These are phyloP conservation scores for Fusarium robinianum DNA, from an alignment of 2,329 filamentous ascomycete genomes.

Conservation along the genomic window DNA sequence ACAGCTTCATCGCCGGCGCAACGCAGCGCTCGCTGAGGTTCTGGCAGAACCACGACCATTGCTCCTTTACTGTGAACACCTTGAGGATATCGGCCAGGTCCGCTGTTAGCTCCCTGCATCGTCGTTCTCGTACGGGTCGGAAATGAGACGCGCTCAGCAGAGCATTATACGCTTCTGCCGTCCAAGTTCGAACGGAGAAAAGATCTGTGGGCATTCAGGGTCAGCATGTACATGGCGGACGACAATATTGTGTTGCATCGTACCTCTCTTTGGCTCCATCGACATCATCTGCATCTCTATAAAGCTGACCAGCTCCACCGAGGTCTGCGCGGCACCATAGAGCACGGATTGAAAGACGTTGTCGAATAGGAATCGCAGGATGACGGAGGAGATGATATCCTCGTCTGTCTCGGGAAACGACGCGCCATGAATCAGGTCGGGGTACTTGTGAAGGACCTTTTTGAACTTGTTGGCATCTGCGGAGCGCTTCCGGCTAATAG, in stretches of 20 bases:
- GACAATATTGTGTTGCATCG: neutral
- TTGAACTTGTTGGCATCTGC: constrained; percentile 36
- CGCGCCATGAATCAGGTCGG: constrained; percentile 41
- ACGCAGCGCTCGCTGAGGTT: constrained; percentile 39
- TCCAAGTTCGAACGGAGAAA: constrained; percentile 45
- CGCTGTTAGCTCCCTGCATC: constrained; percentile 35
- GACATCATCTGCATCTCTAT: constrained; percentile 43
- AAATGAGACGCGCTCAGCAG: constrained; percentile 41
- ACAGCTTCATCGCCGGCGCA: constrained; percentile 43
- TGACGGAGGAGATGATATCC: constrained; percentile 42
- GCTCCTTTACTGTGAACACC: constrained; percentile 37
- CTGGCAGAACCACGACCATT: constrained; percentile 28
- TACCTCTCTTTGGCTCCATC: constrained; percentile 46
- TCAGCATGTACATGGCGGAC: too few species aligned
- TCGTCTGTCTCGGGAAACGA: constrained; percentile 45
- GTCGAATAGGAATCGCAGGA: constrained; percentile 44
- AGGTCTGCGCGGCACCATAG: constrained; percentile 32
- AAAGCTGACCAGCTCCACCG: constrained; percentile 39
- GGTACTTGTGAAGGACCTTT: constrained; percentile 34
- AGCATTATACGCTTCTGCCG: constrained; percentile 45
- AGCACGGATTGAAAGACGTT: constrained; percentile 43
- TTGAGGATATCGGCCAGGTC: constrained; percentile 38
- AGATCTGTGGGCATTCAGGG: constrained; percentile 35
- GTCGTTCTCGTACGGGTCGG: constrained; percentile 27
- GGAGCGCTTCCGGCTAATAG: constrained; percentile 28